Base-by-base conservation (phyloP, 768 basidiomycete species). In the Mrakia gelida region DNA sequence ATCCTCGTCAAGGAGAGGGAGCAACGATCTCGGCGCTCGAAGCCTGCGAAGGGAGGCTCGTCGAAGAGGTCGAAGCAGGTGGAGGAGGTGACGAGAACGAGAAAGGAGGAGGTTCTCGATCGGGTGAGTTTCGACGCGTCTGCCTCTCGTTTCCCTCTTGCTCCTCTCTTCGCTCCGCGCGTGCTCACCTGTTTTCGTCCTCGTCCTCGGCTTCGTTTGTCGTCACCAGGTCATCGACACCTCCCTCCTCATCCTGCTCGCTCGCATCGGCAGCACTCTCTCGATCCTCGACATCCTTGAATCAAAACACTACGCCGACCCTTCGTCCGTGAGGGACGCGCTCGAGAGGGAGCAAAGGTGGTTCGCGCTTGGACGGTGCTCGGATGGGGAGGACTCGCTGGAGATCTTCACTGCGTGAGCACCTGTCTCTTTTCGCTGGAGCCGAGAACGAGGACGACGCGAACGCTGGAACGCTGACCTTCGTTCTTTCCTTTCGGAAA, bases 221-320 rank as follows among this genome's bases (percentile, higher is more conserved):
- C 45, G 45, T 5, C 49, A 7, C 49, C 43, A 93, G 92, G 88
- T 90, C 41, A 89, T 94, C n/a, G 92, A 94, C 82, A 94, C 92
- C 1, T 89, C 90, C 0, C 87, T 93, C 0, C 89, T 88, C n/a
- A 92, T 92, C 83, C 85, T 95, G 15, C 90, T 91, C 49, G 89
- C 90, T 1, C 86, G 88, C 75, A 85, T 86, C 21, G 89, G 77
- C 7, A 56, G 63, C n/a, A 78, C 77, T 4, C 38, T 56, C 28
- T 59, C 61, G 9, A 73, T 78, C 71, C 61, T 78, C 26, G 65
- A 62, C 52, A 68, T 73, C 52, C 54, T 75, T 26, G 73, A 75
- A 28, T 59, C 56, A 1, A 23, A 73, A 21, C 61, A 72, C 65
- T 62, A 56, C n/a, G 77, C 77, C 41, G 61, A 73, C 32, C n/a